phyloP scores from a whole-genome alignment of 352 stramenopile genomes.

The Globisporangium okanoganense region DNA sequence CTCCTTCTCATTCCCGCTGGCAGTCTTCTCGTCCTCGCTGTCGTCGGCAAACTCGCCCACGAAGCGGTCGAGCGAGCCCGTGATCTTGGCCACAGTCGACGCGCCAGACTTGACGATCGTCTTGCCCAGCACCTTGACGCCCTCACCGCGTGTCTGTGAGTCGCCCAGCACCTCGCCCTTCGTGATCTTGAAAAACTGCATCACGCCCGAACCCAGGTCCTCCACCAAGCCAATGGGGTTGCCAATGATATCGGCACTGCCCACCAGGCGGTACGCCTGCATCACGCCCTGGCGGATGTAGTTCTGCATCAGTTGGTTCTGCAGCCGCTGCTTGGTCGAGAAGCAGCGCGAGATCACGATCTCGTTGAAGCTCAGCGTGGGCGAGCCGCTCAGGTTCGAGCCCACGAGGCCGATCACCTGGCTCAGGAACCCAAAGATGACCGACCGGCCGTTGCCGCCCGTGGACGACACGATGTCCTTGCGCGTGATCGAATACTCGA shows the following conservation, averaged over 20 bases:
- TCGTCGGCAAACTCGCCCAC: slow-evolving; percentile 75
- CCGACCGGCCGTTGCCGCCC: slow-evolving; percentile 51
- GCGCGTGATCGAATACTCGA: slow-evolving; percentile 84
- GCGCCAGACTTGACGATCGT: slow-evolving; percentile 77
- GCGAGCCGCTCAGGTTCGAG: slow-evolving; percentile 81
- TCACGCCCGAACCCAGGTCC: slow-evolving; percentile 80
- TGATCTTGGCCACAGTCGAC: slow-evolving; percentile 79
- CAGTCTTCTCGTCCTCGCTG: slow-evolving; percentile 31
- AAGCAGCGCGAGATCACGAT: slow-evolving; percentile 85
- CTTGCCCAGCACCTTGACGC: slow-evolving; percentile 84
- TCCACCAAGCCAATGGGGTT: slow-evolving; percentile 86
- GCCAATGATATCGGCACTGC: slow-evolving; percentile 83
- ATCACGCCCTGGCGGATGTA: slow-evolving; percentile 80
- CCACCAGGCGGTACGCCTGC: slow-evolving; percentile 81
- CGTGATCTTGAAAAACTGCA: slow-evolving; percentile 89
- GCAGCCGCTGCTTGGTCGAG: slow-evolving; percentile 71
- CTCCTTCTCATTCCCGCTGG: slow-evolving; percentile 23
- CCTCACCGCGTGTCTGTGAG: slow-evolving; percentile 77
- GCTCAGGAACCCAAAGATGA: slow-evolving; percentile 77
- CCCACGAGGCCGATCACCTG: slow-evolving; percentile 80
- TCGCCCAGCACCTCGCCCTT: slow-evolving; percentile 81
- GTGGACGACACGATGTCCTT: slow-evolving; percentile 78
- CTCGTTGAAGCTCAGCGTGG: slow-evolving; percentile 80
- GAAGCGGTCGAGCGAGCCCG: slow-evolving; percentile 82
- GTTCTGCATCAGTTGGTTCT: slow-evolving; percentile 79